Conservation (phyloP, 257 asterid genomes). For the Mentha longifolia region DNA sequence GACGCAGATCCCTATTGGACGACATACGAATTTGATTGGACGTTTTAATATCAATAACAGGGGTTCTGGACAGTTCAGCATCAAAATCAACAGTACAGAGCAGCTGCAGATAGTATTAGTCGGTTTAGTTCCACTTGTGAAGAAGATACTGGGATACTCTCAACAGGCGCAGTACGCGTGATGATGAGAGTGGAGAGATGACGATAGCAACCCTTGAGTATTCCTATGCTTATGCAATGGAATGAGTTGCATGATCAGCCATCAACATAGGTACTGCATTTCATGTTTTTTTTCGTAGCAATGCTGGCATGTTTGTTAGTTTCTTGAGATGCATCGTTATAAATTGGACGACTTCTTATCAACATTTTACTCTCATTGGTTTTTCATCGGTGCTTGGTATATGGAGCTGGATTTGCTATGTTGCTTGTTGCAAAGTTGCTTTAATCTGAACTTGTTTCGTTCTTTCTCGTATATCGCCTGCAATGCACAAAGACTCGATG, state of each 20-base stretch:
- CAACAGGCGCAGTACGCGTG: slow-evolving; percentile 58
- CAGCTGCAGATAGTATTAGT: slow-evolving; percentile 84
- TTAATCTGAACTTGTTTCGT: background rate
- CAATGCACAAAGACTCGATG: background rate
- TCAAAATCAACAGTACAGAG: slow-evolving; percentile 85
- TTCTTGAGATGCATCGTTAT: slow-evolving; percentile 1
- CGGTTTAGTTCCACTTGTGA: slow-evolving; percentile 69
- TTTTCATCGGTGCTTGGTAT: background rate
- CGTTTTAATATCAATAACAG: slow-evolving; percentile 78
- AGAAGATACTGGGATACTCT: slow-evolving; percentile 64
- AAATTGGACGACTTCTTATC: background rate
- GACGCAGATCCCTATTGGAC: slow-evolving; percentile 89
- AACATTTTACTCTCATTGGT: background rate
- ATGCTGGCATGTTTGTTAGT: slow-evolving; percentile 6
- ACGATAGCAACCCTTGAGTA: slow-evolving; percentile 24
- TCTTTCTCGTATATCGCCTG: background rate
- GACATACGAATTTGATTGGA: slow-evolving; percentile 82
- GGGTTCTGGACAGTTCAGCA: slow-evolving; percentile 89
- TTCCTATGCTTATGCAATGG: slow-evolving; percentile 38
- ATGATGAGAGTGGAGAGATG: slow-evolving; percentile 35
- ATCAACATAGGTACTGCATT: slow-evolving; percentile 50
- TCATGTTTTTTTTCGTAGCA: slow-evolving; percentile 1
- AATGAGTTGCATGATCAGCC: slow-evolving; percentile 37
- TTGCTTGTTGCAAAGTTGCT: background rate
- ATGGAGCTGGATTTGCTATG: background rate